Evolutionary conservation across 2,329 filamentous ascomycete species (phyloP), one percentile per base, ranked within the genome.

Genomic region (Cercospora sojina): DNA sequence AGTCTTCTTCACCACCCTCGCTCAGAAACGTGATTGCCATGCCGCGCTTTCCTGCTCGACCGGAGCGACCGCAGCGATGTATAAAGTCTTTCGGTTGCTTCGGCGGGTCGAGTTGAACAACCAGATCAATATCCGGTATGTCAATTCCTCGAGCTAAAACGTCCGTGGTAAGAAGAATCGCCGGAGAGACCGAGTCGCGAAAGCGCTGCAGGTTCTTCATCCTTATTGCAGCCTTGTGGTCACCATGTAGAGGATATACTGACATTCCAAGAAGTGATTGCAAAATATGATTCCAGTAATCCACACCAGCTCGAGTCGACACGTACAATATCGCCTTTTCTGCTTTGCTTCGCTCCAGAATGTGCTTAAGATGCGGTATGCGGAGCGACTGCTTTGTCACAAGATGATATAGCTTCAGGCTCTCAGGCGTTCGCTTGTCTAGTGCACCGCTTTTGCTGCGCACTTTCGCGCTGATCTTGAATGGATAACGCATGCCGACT

Each of bases 381-480:
- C 97, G 97, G 69, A 94, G 89, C 18, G 88, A 90, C 0, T 94
- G 87, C 2, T 89, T 90, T 2, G 88, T 87, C 2, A 91, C 80
- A 29, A 96, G 80, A 75, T 97, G 97, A 27, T 90, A 89, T 89
- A 98, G 94, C 78, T 93, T 90, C n/a, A 99, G 81, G 79, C 92
- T 95, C 38, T 93, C 92, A 7, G 95, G 95, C 0, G 93, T 98
- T 70, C 90, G 88, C 75, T 93, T 90, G 77, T 98, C 94, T 69
- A 94, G 88, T 1, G 86, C 86, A 20, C 91, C 91, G 20, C 82
- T 87, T 51, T 79, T 88, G 76, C 87, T 88, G 79, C 93, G 95
- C 62, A 99, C 95, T 74, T 94, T 95, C 60, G 98, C 95, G 10
- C 91, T 90, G 68, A 99, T 92, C 75, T 96, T 96, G 74, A 97